Percentiles rank a stretch among this genome's conserved stretches.
Conservation (phyloP, 495 filamentous ascomycete species). For the Aspergillus saccharolyticus region DNA sequence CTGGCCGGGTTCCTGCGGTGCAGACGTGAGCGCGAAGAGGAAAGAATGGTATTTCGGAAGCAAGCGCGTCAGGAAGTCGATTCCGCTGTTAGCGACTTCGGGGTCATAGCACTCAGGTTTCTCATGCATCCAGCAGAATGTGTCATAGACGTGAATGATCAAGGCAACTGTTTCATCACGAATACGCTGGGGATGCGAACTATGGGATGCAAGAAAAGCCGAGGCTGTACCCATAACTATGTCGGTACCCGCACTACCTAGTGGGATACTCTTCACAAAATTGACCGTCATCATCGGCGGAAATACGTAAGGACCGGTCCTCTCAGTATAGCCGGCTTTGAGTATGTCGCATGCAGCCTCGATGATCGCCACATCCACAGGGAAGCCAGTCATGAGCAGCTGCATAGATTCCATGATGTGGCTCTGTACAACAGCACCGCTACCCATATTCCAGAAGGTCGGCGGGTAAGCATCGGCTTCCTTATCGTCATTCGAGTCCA, state of each 20-base stretch:
- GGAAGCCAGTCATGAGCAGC: slow-evolving; percentile 48
- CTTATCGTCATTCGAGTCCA: slow-evolving; percentile 55
- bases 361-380: slow-evolving; percentile 61
- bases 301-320: slow-evolving; percentile 71
- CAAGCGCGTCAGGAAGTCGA: slow-evolving; percentile 65
- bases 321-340: slow-evolving; percentile 75
- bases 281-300: slow-evolving; percentile 62
- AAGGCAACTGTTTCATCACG: slow-evolving; percentile 48
- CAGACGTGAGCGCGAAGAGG: slow-evolving; percentile 33
- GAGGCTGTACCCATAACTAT: slow-evolving; percentile 73
- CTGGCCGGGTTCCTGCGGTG: slow-evolving; percentile 13
- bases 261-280: slow-evolving; percentile 60
- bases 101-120: slow-evolving; percentile 55
- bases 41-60: slow-evolving; percentile 55
- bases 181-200: slow-evolving; percentile 52
- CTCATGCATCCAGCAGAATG: slow-evolving; percentile 61
- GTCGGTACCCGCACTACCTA: slow-evolving; percentile 63
- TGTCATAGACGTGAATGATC: slow-evolving; percentile 58
- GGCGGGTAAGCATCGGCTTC: slow-evolving; percentile 33
- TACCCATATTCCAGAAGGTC: slow-evolving; percentile 56
- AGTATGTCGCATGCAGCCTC: slow-evolving; percentile 73
- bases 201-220: slow-evolving; percentile 58
- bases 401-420: slow-evolving; percentile 52
- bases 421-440: slow-evolving; percentile 50
- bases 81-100: slow-evolving; percentile 71